Evolutionary conservation across 768 basidiomycete species (phyloP).

Genomic region (Mycena vulgaris): DNA sequence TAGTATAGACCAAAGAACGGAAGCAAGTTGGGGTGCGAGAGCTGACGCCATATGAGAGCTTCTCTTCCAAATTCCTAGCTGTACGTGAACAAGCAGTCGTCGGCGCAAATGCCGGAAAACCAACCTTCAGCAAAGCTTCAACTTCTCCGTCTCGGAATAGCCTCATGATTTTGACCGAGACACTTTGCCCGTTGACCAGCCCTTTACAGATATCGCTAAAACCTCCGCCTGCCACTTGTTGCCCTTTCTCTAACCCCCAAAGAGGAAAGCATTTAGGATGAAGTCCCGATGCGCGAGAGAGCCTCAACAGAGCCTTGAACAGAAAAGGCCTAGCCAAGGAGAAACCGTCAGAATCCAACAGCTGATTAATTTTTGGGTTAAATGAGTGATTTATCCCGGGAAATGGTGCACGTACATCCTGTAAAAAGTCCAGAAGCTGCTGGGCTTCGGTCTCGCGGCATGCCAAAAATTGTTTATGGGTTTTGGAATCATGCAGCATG

Average conservation of each 20-base stretch:
- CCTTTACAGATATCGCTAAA: neutral
- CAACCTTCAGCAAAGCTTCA: constrained; percentile 11
- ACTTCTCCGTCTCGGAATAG: constrained; percentile 14
- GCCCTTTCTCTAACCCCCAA: neutral
- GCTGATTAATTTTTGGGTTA: neutral
- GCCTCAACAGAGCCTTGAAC: neutral
- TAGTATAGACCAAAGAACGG: constrained; percentile 42
- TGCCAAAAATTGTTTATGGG: constrained; percentile 12
- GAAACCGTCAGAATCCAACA: neutral
- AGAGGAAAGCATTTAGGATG: neutral
- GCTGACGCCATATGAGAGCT: constrained; percentile 39
- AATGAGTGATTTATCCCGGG: neutral
- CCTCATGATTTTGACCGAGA: constrained; percentile 37
- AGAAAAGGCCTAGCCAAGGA: neutral
- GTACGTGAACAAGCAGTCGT: neutral
- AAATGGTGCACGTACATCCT: constrained; percentile 14
- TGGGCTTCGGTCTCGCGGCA: constrained; percentile 7
- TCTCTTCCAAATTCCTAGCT: constrained; percentile 33
- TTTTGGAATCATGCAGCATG: neutral
- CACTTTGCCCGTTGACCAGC: constrained; percentile 12
- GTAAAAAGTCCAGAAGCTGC: constrained; percentile 22
- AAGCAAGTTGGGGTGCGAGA: constrained; percentile 41
- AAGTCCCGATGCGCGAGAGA: neutral
- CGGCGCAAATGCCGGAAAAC: neutral
- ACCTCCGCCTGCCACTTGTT: neutral